phyloP scores from a whole-genome alignment of 2,329 filamentous ascomycete genomes.

The Fusarium brachygibbosum region DNA sequence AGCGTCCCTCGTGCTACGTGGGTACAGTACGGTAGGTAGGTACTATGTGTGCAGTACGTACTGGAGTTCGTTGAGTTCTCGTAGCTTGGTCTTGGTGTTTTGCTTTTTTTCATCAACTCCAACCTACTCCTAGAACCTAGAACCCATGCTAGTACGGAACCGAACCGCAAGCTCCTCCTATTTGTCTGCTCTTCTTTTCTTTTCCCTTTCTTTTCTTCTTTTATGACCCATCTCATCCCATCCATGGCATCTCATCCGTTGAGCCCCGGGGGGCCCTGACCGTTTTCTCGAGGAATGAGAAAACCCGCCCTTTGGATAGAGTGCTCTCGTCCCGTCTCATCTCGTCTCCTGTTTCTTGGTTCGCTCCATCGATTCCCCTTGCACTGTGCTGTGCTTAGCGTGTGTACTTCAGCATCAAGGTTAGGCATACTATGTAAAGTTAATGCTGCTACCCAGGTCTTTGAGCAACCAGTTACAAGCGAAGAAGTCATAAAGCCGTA shows the following conservation, averaged over 20 bases:
- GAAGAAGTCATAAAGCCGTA: conserved; percentile 8
- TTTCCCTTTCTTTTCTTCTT: conserved; percentile 9
- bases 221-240: neutral
- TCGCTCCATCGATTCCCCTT: conserved; percentile 8
- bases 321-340: conserved; percentile 7
- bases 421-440: conserved; percentile 10
- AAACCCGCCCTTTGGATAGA: conserved; percentile 15
- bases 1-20: conserved; percentile 8
- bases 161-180: conserved; percentile 5
- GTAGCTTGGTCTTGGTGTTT: conserved; percentile 20
- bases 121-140: neutral
- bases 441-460: conserved; percentile 23
- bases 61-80: neutral
- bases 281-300: conserved; percentile 22
- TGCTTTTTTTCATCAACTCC: conserved; percentile 24
- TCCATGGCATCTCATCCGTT: neutral
- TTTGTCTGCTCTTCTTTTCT: neutral
- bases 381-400: neutral
- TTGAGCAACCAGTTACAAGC: conserved; percentile 26
- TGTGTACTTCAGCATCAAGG: neutral
- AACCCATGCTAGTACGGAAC: conserved; percentile 17
- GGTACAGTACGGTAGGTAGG: too few relatives aligned
- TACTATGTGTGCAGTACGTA: too few relatives aligned
- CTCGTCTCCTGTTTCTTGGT: conserved; percentile 7
- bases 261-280: neutral